A percentile compares a stretch with the other conserved stretches of the same genome.
Evolutionary conservation across 2,329 filamentous ascomycete genomes (phyloP).

Genomic region (Penicillium sp.): DNA sequence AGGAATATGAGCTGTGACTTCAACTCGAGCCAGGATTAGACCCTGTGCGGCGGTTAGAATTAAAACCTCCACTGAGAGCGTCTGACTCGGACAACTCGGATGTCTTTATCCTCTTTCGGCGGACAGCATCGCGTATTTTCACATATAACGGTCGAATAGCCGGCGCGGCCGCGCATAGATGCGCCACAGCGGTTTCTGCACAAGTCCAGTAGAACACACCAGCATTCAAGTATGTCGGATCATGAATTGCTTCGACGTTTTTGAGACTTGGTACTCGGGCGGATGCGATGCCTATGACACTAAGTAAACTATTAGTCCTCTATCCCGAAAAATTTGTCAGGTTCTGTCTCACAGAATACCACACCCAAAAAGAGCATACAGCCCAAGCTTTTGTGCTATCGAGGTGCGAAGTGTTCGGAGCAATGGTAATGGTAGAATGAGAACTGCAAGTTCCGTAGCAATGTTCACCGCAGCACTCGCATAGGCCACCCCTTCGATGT

Average conservation of each 20-base stretch:
- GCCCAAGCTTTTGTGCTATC: not conserved
- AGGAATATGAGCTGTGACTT: not conserved
- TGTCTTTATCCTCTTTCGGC: not conserved
- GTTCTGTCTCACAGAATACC: constrained; percentile 8
- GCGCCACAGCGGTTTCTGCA: constrained; percentile 10
- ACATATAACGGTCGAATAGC: constrained; percentile 16
- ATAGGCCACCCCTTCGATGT: constrained; percentile 8
- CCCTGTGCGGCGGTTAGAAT: not conserved
- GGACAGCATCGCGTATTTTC: not conserved
- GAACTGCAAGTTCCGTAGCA: constrained; percentile 11
- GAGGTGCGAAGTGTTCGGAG: constrained; percentile 8
- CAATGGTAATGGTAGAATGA: constrained; percentile 12
- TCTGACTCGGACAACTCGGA: not conserved
- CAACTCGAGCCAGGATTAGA: not conserved
- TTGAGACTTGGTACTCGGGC: constrained; percentile 13
- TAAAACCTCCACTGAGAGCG: not conserved
- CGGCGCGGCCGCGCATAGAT: constrained; percentile 11
- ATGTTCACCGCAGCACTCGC: constrained; percentile 15
- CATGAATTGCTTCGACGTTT: constrained; percentile 5
- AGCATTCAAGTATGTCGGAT: constrained; percentile 10
- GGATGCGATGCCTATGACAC: constrained; percentile 15
- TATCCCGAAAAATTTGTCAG: not conserved
- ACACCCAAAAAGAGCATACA: constrained; percentile 12
- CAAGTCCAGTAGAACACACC: constrained; percentile 13
- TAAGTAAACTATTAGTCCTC: not conserved